Base-by-base conservation (phyloP, 805 yeast species). In the Ogataea methanolica region DNA sequence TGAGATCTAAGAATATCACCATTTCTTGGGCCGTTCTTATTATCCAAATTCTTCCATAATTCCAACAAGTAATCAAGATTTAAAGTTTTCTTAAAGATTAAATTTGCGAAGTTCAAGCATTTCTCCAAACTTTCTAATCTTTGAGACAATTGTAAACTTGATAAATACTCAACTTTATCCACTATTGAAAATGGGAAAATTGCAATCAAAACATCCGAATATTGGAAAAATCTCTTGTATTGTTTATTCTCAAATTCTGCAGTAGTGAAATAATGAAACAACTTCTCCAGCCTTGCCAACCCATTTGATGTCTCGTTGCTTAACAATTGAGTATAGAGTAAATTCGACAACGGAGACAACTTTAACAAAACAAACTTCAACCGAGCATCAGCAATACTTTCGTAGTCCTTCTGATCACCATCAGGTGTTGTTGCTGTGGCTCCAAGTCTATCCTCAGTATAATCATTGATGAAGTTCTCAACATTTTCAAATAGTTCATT, bases 311-410 rank as follows among this genome's bases (percentile, higher is more conserved):
- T 71, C 15, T 61, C 68, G 3, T 72, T 72, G 0, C 60, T 44
- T 0, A 62, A 56, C 44, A 83, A 67, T 58, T 82, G 87, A 41
- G 78, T 59, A 52, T 72, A 76, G n/a, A 83, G 64, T 0, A 82
- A 73, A 51, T 76, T 76, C 0, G 86, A 79, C 44, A 83, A 62
- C 0, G 90, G 90, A 11, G 83, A 74, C 19, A 83, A 63, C 2
- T 78, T 68, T 21, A 80, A 59, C 14, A 82, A 64, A 35, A 65
- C 56, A 15, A 54, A 58, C 36, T 45, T 50, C 17, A 57, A 31
- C n/a, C 37, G 43, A 5, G 47, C 43, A 36, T 26, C 31, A 26
- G 31, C 1, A 26, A 5, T 26, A 6, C 12, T 2, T 26, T 57
- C 54, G 15, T 46, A 55, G 33, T 17, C 17, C 0, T 33, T 16